Evolutionary conservation across 2,329 filamentous ascomycete genomes (phyloP).

Genomic region (Bisporella sp.): DNA sequence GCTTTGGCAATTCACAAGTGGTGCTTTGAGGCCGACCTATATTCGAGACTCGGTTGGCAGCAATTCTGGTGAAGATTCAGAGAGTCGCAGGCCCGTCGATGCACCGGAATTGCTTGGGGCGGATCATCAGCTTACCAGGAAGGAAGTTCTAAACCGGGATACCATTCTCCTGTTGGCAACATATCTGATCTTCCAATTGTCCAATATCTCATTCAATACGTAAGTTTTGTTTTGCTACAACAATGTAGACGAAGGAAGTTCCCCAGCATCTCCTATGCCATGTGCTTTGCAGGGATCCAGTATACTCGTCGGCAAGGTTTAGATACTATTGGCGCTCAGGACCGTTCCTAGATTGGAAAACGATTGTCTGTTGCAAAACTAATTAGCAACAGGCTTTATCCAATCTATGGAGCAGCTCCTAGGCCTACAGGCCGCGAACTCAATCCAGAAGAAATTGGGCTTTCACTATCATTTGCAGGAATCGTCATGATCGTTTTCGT

Average conservation of each 20-base stretch:
- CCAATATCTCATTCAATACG: slow-evolving; percentile 67
- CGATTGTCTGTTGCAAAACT: too few species aligned
- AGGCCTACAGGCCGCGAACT: slow-evolving; percentile 72
- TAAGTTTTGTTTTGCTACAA: too few species aligned
- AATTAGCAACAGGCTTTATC: slow-evolving; percentile 55
- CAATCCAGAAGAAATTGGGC: slow-evolving; percentile 71
- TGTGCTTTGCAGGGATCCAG: slow-evolving; percentile 51
- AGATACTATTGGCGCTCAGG: too few species aligned
- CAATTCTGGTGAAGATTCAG: slow-evolving; percentile 35
- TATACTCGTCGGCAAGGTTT: too few species aligned
- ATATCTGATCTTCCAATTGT: slow-evolving; percentile 88
- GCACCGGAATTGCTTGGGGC: slow-evolving; percentile 34
- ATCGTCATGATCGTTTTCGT: slow-evolving; percentile 69
- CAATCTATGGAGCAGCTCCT: slow-evolving; percentile 76
- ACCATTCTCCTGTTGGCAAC: slow-evolving; percentile 76
- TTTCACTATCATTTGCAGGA: slow-evolving; percentile 35
- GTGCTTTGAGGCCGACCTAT: slow-evolving; percentile 50
- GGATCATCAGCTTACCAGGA: slow-evolving; percentile 40
- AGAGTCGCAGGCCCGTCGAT: slow-evolving; percentile 26
- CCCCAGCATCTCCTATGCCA: slow-evolving; percentile 70
- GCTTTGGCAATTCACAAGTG: slow-evolving; percentile 62
- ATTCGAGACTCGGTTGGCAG: slow-evolving; percentile 33
- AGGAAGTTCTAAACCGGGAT: slow-evolving; percentile 67
- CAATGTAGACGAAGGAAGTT: slow-evolving; percentile 29
- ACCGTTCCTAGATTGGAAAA: too few species aligned